Evolutionary conservation across 2,329 filamentous ascomycete species (phyloP).

Genomic region (Chaetomium sp.): DNA sequence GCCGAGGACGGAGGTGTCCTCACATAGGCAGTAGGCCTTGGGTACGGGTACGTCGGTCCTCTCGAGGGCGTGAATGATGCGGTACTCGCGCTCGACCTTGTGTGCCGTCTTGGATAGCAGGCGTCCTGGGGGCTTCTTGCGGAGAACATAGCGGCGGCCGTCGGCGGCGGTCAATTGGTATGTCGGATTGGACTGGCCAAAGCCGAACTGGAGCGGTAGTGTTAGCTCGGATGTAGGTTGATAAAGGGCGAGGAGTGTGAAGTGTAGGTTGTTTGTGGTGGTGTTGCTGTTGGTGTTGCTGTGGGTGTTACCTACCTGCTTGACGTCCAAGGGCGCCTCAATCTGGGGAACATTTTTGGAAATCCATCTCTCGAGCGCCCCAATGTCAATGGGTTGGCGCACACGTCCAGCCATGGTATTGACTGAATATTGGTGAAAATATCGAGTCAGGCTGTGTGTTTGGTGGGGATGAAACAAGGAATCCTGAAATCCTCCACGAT

Average conservation of each 20-base stretch:
- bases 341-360: constrained; percentile 78
- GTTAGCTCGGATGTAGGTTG: constrained; percentile 17
- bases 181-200: constrained; percentile 95
- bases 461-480: constrained; percentile 2
- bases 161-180: constrained; percentile 81
- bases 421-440: background rate
- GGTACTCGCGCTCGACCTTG: constrained; percentile 94
- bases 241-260: background rate
- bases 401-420: constrained; percentile 76
- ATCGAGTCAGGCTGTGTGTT: background rate
- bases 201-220: constrained; percentile 72
- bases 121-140: constrained; percentile 96
- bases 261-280: background rate
- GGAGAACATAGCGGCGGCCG: constrained; percentile 77
- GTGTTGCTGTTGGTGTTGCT: background rate
- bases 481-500: background rate
- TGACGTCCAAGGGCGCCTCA: constrained; percentile 78
- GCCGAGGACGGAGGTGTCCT: constrained; percentile 77
- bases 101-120: constrained; percentile 93
- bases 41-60: constrained; percentile 82
- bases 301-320: constrained; percentile 65
- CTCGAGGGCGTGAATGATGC: constrained; percentile 77
- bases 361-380: constrained; percentile 78
- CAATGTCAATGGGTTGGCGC: constrained; percentile 85
- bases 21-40: constrained; percentile 79